Conservation (phyloP, 306 rosid species). For the Trifolium repens region DNA sequence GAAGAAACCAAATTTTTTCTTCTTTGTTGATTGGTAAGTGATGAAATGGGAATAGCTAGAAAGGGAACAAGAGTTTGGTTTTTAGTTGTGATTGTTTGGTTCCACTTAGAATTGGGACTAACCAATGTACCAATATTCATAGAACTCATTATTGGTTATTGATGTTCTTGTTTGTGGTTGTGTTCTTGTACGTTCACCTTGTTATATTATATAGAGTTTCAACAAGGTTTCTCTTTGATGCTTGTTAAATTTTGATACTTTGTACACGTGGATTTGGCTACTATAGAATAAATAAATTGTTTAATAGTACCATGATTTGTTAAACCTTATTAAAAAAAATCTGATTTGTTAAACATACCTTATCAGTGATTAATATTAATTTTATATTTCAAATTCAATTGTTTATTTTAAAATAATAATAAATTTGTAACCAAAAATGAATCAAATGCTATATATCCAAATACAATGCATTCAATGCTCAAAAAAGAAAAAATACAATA, state of each 20-base stretch:
- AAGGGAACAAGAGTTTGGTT: conserved; percentile 40
- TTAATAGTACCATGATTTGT: too few species aligned
- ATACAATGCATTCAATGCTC: background rate
- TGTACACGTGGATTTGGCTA: background rate
- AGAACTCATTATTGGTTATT: conserved; percentile 46
- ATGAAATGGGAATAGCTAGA: conserved; percentile 20
- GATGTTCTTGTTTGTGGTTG: background rate
- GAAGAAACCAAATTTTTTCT: conserved; percentile 7
- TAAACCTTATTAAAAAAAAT: too few species aligned
- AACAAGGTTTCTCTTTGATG: background rate
- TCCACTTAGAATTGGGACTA: conserved; percentile 34
- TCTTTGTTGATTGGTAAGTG: background rate
- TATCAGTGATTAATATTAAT: too few species aligned
- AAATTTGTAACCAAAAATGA: background rate
- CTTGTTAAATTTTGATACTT: background rate
- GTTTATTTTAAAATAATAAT: background rate
- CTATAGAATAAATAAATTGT: background rate
- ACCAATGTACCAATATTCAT: conserved; percentile 50
- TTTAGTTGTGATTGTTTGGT: conserved; percentile 42
- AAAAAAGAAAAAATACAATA: too few species aligned
- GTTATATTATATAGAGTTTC: conserved; percentile 26
- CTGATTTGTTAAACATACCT: too few species aligned
- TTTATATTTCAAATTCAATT: background rate
- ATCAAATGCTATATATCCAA: background rate
- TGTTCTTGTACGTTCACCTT: background rate